Percentiles rank a stretch among this genome's conserved stretches.
phyloP scores from a whole-genome alignment of 2,329 filamentous ascomycete genomes.

The Neonectria ditissima region DNA sequence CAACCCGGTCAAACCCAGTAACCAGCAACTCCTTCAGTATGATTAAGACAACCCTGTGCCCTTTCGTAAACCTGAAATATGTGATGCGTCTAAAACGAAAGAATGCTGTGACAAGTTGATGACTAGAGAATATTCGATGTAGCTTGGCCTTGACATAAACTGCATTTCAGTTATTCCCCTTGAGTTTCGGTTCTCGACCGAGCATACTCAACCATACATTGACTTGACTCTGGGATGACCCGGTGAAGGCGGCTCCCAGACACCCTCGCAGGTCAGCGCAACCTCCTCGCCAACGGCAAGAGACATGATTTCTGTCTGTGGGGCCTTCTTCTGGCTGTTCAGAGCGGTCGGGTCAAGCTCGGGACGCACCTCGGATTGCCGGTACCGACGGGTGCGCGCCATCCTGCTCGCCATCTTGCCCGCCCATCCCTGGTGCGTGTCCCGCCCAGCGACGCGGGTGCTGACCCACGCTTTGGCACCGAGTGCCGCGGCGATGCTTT shows the following conservation, averaged over 20 bases:
- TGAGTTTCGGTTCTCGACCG: neutral
- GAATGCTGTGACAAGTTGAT: no score
- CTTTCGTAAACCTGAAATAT: neutral
- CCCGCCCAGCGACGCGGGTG: constrained; percentile 71
- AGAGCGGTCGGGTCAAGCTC: constrained; percentile 39
- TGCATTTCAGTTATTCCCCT: neutral
- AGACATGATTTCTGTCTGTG: constrained; percentile 55
- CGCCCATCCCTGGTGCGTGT: constrained; percentile 57
- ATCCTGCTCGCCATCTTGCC: constrained; percentile 57
- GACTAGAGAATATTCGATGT: neutral
- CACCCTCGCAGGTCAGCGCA: constrained; percentile 54
- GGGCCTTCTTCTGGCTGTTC: constrained; percentile 16
- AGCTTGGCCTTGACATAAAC: neutral
- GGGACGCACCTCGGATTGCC: constrained; percentile 58
- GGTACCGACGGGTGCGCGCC: constrained; percentile 60
- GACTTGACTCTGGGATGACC: constrained; percentile 6
- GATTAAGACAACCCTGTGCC: neutral
- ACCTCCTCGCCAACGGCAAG: constrained; percentile 59
- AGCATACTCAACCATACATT: constrained; percentile 5
- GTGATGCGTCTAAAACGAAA: neutral
- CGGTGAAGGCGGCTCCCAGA: constrained; percentile 39
- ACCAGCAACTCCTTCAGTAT: neutral
- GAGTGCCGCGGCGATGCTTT: constrained; percentile 65
- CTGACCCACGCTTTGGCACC: constrained; percentile 70
- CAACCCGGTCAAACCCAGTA: neutral